Evolutionary conservation across 1,284 basidiomycete genomes (phyloP), one percentile per base, ranked within the genome.

Genomic region (Fomitopsis schrenkii): DNA sequence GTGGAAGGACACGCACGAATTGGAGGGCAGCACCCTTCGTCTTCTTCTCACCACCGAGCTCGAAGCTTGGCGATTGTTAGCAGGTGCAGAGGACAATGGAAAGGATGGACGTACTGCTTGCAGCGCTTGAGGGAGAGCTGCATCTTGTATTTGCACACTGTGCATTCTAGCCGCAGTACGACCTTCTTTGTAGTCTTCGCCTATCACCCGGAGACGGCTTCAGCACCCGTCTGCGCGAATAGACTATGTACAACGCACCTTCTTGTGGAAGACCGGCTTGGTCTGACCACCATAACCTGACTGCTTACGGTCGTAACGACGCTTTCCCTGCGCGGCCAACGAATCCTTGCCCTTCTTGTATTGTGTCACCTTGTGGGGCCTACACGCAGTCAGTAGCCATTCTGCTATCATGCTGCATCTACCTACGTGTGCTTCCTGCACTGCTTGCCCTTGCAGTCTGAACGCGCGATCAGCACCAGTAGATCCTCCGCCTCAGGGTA

Each of bases 231-330:
- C 17, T 10, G 9, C 35, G 10, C 52, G 7, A 12, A 14, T 46
- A 7, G 6, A 12, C 5, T n/a, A 17, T 38, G 42, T 14, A 3
- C 0, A 4, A 79, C 82, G 70, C 66, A 88, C 93, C 89, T 95
- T 97, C 85, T 96, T 98, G 93, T 98, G 97, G 91, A 98, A 98
- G 79, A 98, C 96, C 70, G 97, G 97, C 87, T 99, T 99, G 68
- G 97, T 99, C 86, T 98, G 96, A 85, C 97, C 97, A 93, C 97
- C 97, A 83, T 98, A 99, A 84, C 97, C 97, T 74, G 91, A 92
- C 81, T 97, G 95, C 86, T 97, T 98, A 73, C 93, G 89, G 84
- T 98, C 97, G 83, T 99, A 99, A 86, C 97, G 95, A 76, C 97
- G 94, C 91, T 99, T 99, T 82, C 97, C 97, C 84, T 99, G 95